Percentiles rank a stretch among this genome's conserved stretches.
Conservation (phyloP, 2,329 filamentous ascomycete species). For the Passalora sequoiae region DNA sequence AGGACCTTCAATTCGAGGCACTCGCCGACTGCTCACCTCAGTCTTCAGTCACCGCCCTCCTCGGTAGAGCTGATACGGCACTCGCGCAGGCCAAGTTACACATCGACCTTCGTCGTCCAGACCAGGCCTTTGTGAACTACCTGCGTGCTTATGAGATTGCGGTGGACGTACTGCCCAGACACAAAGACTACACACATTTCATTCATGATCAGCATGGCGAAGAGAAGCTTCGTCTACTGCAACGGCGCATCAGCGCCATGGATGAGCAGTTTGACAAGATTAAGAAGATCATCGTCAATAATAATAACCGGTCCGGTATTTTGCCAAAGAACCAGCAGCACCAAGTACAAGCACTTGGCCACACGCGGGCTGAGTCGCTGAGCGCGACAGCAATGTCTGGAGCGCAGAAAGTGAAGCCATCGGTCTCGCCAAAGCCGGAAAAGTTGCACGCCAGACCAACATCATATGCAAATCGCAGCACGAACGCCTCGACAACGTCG, state of each 20-base stretch:
- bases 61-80: slow-evolving; percentile 39
- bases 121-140: slow-evolving; percentile 77
- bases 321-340: slow-evolving; percentile 17
- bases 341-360: background rate
- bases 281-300: slow-evolving; percentile 48
- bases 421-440: slow-evolving; percentile 57
- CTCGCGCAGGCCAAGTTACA: slow-evolving; percentile 53
- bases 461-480: slow-evolving; percentile 27
- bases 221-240: slow-evolving; percentile 45
- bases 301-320: slow-evolving; percentile 53
- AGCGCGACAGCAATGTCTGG: slow-evolving; percentile 14
- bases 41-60: slow-evolving; percentile 32
- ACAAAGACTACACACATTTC: slow-evolving; percentile 67
- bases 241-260: slow-evolving; percentile 26
- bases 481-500: slow-evolving; percentile 28
- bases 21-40: slow-evolving; percentile 29
- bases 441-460: slow-evolving; percentile 59
- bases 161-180: slow-evolving; percentile 67
- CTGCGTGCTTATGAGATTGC: slow-evolving; percentile 75
- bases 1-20: slow-evolving; percentile 41
- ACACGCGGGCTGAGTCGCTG: slow-evolving; percentile 16
- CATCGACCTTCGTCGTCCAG: slow-evolving; percentile 60
- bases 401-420: slow-evolving; percentile 26
- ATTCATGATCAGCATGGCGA: slow-evolving; percentile 41
- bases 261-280: slow-evolving; percentile 44